Base-by-base conservation (phyloP, 1,284 basidiomycete species). In the Cronartium quercuum region DNA sequence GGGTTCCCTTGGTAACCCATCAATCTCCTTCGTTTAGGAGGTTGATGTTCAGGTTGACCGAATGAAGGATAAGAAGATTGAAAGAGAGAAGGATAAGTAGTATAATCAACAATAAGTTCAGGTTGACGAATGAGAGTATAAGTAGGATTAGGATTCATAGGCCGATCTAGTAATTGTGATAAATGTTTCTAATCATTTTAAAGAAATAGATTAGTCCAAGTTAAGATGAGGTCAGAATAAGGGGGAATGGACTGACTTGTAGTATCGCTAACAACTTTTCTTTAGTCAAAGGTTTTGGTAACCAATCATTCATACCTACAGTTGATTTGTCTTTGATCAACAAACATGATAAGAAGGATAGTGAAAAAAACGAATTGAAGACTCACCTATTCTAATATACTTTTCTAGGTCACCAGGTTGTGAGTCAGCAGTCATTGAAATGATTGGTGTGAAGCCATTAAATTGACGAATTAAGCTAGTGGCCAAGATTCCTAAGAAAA, bases 221-320 rank as follows among this genome's bases (percentile, higher is more conserved):
- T n/a, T n/a, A n/a, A n/a, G n/a, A n/a, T n/a, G n/a, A n/a, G n/a
- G n/a, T n/a, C n/a, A n/a, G n/a, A n/a, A n/a, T n/a, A n/a, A n/a
- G n/a, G n/a, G n/a, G n/a, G n/a, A n/a, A n/a, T n/a, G n/a, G 10
- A 63, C 71, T 66, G 38, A 75, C 71, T 67, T 75, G 40, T 76
- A 98, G 88, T 88, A 97, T 94, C 77, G 90, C 89, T 68, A 95
- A 84, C 68, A 98, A 83, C 9, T 90, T 91, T 80, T 94, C 89
- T 81, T 94, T 93, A 15, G 92, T 95, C 83, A 98, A 98, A 1
- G 94, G 94, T 82, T 98, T 98, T 7, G 94, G 91, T n/a, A 97
- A 84, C 75, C 96, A 90, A 82, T 97, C 94, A 82, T 95, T 97
- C 94, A 97, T 97, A 29, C 92, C 89, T 86, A 35, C 63, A 40